Evolutionary conservation across 257 asterid species (phyloP).

Genomic region (Penstemon davidsonii): DNA sequence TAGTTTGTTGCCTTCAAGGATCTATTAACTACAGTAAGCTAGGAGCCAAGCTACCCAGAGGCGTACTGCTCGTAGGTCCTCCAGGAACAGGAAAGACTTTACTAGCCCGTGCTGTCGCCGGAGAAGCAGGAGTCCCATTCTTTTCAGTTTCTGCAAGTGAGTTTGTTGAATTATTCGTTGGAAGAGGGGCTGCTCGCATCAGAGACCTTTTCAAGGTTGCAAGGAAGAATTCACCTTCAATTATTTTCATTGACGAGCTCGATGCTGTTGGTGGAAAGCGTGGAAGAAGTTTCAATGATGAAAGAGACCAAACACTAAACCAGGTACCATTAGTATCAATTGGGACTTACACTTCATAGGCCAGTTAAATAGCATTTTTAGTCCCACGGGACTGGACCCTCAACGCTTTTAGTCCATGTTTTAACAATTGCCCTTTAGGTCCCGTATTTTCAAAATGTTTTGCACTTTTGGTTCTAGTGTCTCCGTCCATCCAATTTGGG

Average conservation of each 20-base stretch:
- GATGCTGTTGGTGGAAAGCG: slow-evolving; percentile 99
- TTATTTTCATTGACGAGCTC: slow-evolving; percentile 90
- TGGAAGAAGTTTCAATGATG: slow-evolving; percentile 95
- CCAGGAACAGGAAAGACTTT: slow-evolving; percentile 97
- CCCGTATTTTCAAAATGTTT: too few species aligned
- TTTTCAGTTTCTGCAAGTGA: slow-evolving; percentile 97
- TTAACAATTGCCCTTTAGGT: too few species aligned
- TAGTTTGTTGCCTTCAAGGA: slow-evolving; percentile 91
- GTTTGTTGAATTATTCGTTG: slow-evolving; percentile 93
- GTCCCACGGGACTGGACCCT: too few species aligned
- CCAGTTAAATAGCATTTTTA: too few species aligned
- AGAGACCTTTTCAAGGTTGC: slow-evolving; percentile 88
- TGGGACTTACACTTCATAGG: too few species aligned
- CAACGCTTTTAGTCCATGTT: too few species aligned
- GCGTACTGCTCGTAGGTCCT: slow-evolving; percentile 96
- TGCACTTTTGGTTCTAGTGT: too few species aligned
- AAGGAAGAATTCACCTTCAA: slow-evolving; percentile 88
- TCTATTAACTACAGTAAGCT: slow-evolving; percentile 81
- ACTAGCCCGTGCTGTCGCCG: slow-evolving; percentile 97
- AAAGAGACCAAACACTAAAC: slow-evolving; percentile 93
- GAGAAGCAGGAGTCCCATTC: slow-evolving; percentile 96
- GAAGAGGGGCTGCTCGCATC: slow-evolving; percentile 97
- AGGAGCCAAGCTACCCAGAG: slow-evolving; percentile 93
- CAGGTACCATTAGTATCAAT: slow-evolving; percentile 52
- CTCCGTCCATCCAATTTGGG: too few species aligned